A percentile compares a stretch with the other conserved stretches of the same genome.
Evolutionary conservation across 257 asterid species (phyloP).

Genomic region (Parsonsia alboflavescens): DNA sequence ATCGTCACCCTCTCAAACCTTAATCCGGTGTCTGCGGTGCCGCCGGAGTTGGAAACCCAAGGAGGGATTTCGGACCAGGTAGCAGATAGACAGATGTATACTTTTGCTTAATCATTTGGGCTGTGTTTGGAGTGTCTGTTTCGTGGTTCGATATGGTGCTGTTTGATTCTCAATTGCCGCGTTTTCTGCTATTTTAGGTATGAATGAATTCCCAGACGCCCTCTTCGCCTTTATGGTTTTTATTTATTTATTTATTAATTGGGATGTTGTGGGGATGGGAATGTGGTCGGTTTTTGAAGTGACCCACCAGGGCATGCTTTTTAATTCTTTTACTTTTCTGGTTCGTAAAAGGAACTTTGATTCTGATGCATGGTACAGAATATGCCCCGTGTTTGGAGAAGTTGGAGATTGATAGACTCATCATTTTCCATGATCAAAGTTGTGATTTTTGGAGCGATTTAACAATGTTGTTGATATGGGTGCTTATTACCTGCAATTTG

Average conservation of each 20-base stretch:
- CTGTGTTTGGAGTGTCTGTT: neutral
- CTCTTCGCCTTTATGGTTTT: slow-evolving; percentile 6
- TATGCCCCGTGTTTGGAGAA: neutral
- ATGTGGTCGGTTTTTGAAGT: slow-evolving; percentile 7
- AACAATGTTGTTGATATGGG: neutral
- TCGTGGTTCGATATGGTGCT: slow-evolving; percentile 32
- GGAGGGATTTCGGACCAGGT: neutral
- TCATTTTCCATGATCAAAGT: neutral
- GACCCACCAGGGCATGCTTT: neutral
- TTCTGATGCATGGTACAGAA: slow-evolving; percentile 10
- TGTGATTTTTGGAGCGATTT: slow-evolving; percentile 1
- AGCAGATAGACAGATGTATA: slow-evolving; percentile 7
- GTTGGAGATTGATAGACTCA: neutral
- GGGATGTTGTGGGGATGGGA: neutral
- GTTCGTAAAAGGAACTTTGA: neutral
- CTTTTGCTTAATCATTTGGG: slow-evolving; percentile 22
- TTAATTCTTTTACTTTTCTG: neutral
- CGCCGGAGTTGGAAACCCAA: slow-evolving; percentile 45
- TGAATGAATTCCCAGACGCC: slow-evolving; percentile 16
- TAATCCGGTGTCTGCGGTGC: slow-evolving; percentile 6
- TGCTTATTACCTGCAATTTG: neutral
- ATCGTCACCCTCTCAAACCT: slow-evolving; percentile 26
- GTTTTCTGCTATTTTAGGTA: slow-evolving; percentile 37
- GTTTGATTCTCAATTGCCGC: slow-evolving; percentile 28
- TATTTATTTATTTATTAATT: neutral